These are phyloP conservation scores for Fusarium sororula DNA, from an alignment of 2,329 filamentous ascomycete genomes.

Conservation along the genomic window DNA sequence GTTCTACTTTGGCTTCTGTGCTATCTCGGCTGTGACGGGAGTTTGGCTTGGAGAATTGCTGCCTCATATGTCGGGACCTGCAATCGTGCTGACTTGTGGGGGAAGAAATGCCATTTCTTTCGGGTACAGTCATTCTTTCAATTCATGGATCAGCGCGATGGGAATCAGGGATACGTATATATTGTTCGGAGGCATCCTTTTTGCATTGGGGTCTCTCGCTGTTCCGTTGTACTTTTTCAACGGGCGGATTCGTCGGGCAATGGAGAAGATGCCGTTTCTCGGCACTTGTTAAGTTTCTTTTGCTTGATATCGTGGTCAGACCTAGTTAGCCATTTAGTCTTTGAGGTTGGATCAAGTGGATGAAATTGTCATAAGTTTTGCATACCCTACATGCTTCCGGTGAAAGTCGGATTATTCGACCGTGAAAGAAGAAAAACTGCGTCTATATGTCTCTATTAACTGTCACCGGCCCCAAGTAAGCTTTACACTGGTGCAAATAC, in stretches of 20 bases:
- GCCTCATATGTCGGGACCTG: neutral
- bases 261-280: neutral
- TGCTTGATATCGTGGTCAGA: too few species aligned
- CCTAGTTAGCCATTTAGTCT: too few species aligned
- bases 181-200: neutral
- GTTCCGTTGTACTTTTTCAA: neutral
- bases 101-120: neutral
- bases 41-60: neutral
- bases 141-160: neutral
- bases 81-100: neutral
- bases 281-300: neutral
- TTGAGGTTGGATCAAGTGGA: neutral
- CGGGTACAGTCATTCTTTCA: neutral
- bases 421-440: fast-evolving
- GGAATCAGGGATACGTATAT: neutral
- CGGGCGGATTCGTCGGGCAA: neutral
- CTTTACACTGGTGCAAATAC: fast-evolving
- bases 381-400: fast-evolving
- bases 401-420: fast-evolving
- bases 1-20: neutral
- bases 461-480: fast-evolving
- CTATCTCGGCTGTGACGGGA: neutral
- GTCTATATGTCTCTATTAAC: fast-evolving
- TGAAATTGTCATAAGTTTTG: neutral
- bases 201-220: neutral